These are phyloP conservation scores for Umbelopsis sp. DNA, from an alignment of 192 early-diverging fungal genomes.

Conservation along the genomic window DNA sequence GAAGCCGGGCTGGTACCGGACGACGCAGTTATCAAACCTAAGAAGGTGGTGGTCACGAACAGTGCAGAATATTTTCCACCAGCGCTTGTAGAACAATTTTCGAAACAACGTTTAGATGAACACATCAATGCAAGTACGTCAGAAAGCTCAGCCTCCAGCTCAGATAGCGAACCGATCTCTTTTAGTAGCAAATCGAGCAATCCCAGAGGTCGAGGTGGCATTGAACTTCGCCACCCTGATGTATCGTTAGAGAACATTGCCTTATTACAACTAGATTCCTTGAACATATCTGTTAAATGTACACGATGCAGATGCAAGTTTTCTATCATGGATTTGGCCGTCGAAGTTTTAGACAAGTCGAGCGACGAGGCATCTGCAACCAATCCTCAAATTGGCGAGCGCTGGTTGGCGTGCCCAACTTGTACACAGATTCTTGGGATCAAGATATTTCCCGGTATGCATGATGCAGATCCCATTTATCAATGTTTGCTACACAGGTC, in stretches of 20 bases:
- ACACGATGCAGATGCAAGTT: conserved; percentile 8
- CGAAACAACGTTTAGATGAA: not conserved
- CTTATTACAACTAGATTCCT: not conserved
- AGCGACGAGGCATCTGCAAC: not conserved
- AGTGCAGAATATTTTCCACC: not conserved
- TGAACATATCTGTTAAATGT: not conserved
- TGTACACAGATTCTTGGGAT: conserved; percentile 7
- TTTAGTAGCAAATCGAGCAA: not conserved
- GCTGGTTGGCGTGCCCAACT: not conserved
- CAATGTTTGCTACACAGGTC: not conserved
- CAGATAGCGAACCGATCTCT: conserved; percentile 5
- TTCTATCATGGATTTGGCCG: not conserved
- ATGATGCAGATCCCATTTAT: not conserved
- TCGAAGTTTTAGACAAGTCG: conserved; percentile 5
- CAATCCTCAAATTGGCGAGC: not conserved
- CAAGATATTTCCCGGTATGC: not conserved
- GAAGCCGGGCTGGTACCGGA: not conserved
- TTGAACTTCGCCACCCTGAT: conserved; percentile 10
- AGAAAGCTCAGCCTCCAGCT: conserved; percentile 2
- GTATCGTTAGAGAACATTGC: conserved; percentile 15
- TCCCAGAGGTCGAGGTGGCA: conserved; percentile 2
- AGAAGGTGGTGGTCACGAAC: not conserved
- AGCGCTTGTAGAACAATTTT: not conserved
- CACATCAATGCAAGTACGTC: not conserved
- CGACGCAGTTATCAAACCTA: not conserved